Evolutionary conservation across 148 eudicot genomes (phyloP).

Genomic region (Heliamphora exappendiculata): DNA sequence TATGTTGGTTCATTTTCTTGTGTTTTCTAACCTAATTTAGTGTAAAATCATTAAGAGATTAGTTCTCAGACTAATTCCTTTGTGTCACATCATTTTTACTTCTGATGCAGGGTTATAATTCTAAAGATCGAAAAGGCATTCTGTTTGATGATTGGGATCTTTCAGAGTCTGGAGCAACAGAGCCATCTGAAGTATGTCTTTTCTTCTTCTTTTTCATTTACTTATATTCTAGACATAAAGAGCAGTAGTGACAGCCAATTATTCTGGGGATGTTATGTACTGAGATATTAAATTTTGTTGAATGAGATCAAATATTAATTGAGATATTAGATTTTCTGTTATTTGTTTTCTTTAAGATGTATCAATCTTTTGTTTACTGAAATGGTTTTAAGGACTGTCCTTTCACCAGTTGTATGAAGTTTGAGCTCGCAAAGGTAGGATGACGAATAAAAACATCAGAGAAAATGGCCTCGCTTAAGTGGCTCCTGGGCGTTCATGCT

Average conservation of each 20-base stretch:
- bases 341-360: background rate
- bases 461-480: no score
- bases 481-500: no score
- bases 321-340: no score
- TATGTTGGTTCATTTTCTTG: background rate
- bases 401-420: no score
- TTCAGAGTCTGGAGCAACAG: slow-evolving; percentile 75
- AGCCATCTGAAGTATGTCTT: slow-evolving; percentile 55
- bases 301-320: no score
- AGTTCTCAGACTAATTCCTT: slow-evolving; percentile 4
- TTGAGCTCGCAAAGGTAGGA: no score
- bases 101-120: slow-evolving; percentile 74
- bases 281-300: no score
- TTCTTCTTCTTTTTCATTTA: slow-evolving; percentile 9
- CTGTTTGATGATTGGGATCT: slow-evolving; percentile 92
- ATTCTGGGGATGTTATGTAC: no score
- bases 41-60: background rate
- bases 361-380: no score
- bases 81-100: background rate
- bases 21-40: background rate
- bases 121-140: slow-evolving; percentile 72
- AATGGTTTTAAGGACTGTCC: no score
- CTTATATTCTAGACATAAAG: background rate
- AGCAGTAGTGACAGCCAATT: background rate
- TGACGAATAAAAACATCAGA: no score